Conservation (phyloP, 2,329 filamentous ascomycete species). For the Fusarium chaquense region DNA sequence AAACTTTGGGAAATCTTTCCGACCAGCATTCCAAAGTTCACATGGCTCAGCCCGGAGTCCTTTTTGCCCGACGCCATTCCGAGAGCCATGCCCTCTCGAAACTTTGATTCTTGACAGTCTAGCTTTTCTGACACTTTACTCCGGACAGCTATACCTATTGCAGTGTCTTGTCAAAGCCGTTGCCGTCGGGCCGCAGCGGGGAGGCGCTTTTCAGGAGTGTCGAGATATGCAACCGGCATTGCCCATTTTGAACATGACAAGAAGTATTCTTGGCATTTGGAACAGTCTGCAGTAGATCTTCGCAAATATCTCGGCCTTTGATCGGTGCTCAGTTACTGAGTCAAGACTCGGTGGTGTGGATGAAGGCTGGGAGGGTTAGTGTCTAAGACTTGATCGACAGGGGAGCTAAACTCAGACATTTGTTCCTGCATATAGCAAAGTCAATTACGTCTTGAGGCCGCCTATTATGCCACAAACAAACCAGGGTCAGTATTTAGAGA, state of each 20-base stretch:
- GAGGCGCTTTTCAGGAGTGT: background rate
- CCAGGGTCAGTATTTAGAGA: no score
- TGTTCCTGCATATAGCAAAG: background rate
- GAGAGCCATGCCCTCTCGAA: background rate
- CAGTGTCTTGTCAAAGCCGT: conserved; percentile 8
- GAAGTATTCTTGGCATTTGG: background rate
- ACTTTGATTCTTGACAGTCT: background rate
- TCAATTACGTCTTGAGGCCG: background rate
- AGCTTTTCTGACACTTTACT: background rate
- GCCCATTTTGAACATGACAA: background rate
- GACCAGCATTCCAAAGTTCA: conserved; percentile 22
- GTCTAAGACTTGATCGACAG: conserved; percentile 2
- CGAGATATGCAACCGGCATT: background rate
- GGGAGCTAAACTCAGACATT: background rate
- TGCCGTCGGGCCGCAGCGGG: conserved; percentile 29
- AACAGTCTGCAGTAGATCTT: background rate
- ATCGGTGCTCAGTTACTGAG: background rate
- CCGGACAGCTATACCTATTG: conserved; percentile 10
- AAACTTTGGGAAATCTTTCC: conserved; percentile 6
- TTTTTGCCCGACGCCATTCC: background rate
- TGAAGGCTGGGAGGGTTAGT: background rate
- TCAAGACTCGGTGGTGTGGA: background rate
- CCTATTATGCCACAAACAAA: no score
- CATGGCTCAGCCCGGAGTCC: conserved; percentile 6
- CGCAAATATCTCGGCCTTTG: background rate